Conservation (phyloP, 2,329 filamentous ascomycete species). For the Nothophaeocryptopus gaeumannii region DNA sequence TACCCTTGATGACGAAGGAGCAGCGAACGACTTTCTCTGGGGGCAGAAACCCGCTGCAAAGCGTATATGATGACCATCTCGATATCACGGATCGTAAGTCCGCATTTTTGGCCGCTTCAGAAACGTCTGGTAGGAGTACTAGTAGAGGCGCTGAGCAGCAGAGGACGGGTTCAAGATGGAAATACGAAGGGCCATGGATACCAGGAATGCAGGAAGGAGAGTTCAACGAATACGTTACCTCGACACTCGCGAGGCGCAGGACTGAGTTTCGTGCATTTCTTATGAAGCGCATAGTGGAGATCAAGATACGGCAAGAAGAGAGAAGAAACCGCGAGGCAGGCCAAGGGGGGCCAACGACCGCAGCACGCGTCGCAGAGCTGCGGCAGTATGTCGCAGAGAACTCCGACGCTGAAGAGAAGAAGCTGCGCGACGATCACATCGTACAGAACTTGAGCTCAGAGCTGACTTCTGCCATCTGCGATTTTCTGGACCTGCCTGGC, state of each 20-base stretch:
- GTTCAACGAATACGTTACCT: constrained; percentile 50
- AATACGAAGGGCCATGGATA: constrained; percentile 59
- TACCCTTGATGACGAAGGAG: constrained; percentile 61
- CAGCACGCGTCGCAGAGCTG: constrained; percentile 14
- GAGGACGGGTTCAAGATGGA: constrained; percentile 47
- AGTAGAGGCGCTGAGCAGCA: not conserved
- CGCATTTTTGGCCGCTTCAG: not conserved
- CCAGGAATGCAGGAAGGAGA: constrained; percentile 55
- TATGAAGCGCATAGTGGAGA: constrained; percentile 23
- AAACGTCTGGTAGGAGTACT: constrained; percentile 32
- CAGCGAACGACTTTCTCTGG: constrained; percentile 20
- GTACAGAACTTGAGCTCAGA: constrained; percentile 47
- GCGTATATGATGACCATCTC: constrained; percentile 42
- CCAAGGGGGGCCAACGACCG: constrained; percentile 10
- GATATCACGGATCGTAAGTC: constrained; percentile 43
- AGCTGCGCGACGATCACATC: constrained; percentile 49
- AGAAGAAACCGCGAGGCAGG: constrained; percentile 19
- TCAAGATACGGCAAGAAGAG: constrained; percentile 23
- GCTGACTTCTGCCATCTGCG: constrained; percentile 52
- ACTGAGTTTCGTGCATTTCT: constrained; percentile 34
- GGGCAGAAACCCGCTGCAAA: constrained; percentile 16
- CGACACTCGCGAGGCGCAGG: constrained; percentile 37
- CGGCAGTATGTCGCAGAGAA: constrained; percentile 26
- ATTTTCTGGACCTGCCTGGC: constrained; percentile 53
- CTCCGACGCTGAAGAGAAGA: constrained; percentile 31